Percentiles rank a stretch among this genome's conserved stretches.
Conservation (phyloP, 768 basidiomycete species). For the Antrodiella citrinella region DNA sequence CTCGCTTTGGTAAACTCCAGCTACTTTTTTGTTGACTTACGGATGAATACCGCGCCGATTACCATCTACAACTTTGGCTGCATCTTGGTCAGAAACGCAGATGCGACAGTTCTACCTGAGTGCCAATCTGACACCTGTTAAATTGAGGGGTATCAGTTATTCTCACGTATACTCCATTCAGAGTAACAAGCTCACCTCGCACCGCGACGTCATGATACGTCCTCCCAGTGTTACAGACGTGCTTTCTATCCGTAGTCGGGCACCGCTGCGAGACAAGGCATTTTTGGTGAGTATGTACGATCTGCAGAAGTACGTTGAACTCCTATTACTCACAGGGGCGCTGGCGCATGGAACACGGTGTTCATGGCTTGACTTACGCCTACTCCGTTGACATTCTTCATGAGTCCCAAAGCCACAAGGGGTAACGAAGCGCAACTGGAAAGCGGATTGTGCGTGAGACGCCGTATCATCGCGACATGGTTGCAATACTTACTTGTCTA, state of each 20-base stretch:
- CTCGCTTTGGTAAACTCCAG: too few relatives aligned
- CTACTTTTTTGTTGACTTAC: too few relatives aligned
- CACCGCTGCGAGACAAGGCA: constrained; percentile 30
- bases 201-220: constrained; percentile 61
- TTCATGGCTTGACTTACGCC: constrained; percentile 71
- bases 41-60: too few relatives aligned
- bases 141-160: background rate
- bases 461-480: background rate
- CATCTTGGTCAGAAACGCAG: constrained; percentile 68
- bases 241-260: constrained; percentile 49
- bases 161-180: constrained; percentile 5
- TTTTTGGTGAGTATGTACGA: too few relatives aligned
- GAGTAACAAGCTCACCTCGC: constrained; percentile 42
- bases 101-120: constrained; percentile 52
- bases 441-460: background rate
- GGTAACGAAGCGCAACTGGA: constrained; percentile 59
- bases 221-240: constrained; percentile 62
- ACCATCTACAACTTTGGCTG: constrained; percentile 42
- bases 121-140: constrained; percentile 50
- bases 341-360: constrained; percentile 62
- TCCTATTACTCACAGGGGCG: constrained; percentile 50
- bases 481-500: constrained; percentile 49
- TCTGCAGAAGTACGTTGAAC: too few relatives aligned
- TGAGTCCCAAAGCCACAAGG: constrained; percentile 55
- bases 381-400: constrained; percentile 56